Evolutionary conservation across 2,329 filamentous ascomycete species (phyloP), one percentile per base, ranked within the genome.

Genomic region (Xylaria sp.): DNA sequence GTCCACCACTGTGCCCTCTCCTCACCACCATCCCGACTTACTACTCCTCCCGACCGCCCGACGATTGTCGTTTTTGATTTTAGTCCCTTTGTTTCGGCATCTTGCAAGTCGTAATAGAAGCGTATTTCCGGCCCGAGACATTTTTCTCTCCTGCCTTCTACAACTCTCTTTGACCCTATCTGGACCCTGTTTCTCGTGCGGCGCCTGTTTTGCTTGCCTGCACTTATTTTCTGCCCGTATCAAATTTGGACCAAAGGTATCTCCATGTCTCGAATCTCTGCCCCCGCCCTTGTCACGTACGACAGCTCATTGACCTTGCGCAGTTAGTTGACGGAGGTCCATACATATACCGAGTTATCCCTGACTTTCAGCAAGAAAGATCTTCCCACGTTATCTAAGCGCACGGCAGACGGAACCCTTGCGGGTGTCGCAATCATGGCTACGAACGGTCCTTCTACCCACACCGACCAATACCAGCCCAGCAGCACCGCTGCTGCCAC

Each of bases 361-460:
- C n/a, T 31, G 51, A 55, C 54, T 65, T 65, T 67, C 59, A 51
- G 10, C 61, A 52, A 67, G 51, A 56, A 18, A 63, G 46, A 52
- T 62, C 65, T n/a, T 51, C 51, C 52, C 61, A 59, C 55, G 59
- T 37, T 58, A 52, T 39, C 61, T 54, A 57, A 70, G 70, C 70
- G 63, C 69, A 62, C 66, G 67, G 64, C 50, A 58, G 69, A 15
- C 55, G 60, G 65, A 48, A 54, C 65, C 66, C 52, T 66, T 55
- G 46, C 39, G 55, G 39, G 50, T 34, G 66, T 64, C 78, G 72
- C 68, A 76, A 82, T 67, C 77, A 89, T 89, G 87, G 84, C 87
- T 78, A 86, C 86, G 78, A 88, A 88, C 86, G 87, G 86, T 80
- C 86, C 81, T 78, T 80, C 83, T 77, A 80, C 78, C 77, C 81